A percentile compares a stretch with the other conserved stretches of the same genome.
These are phyloP conservation scores for Pythium folliculosum DNA, from an alignment of 352 stramenopile species.

Conservation along the genomic window DNA sequence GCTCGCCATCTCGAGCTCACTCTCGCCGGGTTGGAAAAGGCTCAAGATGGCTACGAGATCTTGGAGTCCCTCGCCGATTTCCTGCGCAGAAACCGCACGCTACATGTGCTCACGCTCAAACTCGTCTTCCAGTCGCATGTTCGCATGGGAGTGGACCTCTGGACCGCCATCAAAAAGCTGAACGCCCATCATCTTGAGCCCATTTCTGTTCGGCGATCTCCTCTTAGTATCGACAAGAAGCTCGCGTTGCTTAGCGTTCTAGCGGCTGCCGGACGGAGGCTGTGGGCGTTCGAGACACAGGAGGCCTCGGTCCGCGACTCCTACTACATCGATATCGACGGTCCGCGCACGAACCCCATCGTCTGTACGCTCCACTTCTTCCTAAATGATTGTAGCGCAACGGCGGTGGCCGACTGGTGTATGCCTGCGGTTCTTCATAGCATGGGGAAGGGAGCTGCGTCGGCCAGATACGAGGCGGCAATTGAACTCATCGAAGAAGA, in stretches of 20 bases:
- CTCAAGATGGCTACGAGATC: not conserved
- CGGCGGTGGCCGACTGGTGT: too few species aligned
- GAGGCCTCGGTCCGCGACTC: too few species aligned
- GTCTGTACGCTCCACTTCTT: too few species aligned
- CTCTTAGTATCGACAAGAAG: constrained; percentile 1
- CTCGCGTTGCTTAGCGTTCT: constrained; percentile 4
- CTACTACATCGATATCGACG: too few species aligned
- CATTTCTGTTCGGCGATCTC: not conserved
- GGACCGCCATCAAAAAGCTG: not conserved
- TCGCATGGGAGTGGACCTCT: not conserved
- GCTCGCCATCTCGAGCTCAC: not conserved
- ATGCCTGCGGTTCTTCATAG: too few species aligned
- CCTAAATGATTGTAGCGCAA: too few species aligned
- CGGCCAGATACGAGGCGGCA: too few species aligned
- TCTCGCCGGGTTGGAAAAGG: not conserved
- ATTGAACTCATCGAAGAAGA: too few species aligned
- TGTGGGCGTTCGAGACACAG: too few species aligned
- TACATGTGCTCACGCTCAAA: not conserved
- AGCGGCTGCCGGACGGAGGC: not conserved
- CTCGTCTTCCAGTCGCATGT: not conserved
- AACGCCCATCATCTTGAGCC: not conserved
- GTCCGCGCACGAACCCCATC: too few species aligned
- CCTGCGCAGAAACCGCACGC: not conserved
- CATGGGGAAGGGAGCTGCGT: too few species aligned
- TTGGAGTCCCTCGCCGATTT: not conserved